Evolutionary conservation across 2,329 filamentous ascomycete genomes (phyloP).

Genomic region (Dactylonectria macrodidyma): DNA sequence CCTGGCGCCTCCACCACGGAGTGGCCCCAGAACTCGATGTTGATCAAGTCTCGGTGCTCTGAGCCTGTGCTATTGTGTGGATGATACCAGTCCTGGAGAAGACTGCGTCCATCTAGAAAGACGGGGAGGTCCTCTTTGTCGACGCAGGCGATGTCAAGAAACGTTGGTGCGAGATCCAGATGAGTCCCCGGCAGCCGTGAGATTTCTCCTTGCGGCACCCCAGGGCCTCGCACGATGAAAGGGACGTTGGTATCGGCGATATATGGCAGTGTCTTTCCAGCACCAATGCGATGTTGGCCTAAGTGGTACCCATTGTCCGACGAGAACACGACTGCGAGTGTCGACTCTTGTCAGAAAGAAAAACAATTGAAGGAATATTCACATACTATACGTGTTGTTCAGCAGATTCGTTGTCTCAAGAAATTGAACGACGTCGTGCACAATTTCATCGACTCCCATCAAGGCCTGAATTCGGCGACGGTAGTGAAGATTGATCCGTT

Average conservation of each 20-base stretch:
- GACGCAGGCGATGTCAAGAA: constrained; percentile 58
- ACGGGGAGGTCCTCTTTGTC: constrained; percentile 39
- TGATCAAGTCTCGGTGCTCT: constrained; percentile 47
- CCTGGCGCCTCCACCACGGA: constrained; percentile 46
- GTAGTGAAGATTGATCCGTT: constrained; percentile 51
- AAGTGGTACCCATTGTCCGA: constrained; percentile 69
- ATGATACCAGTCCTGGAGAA: constrained; percentile 27
- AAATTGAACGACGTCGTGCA: constrained; percentile 54
- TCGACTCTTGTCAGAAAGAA: constrained; percentile 54
- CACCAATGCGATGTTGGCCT: constrained; percentile 64
- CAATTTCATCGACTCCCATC: constrained; percentile 60
- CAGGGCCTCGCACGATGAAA: constrained; percentile 64
- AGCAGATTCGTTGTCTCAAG: constrained; percentile 50
- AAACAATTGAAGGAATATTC: too few relatives aligned
- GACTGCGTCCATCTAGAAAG: constrained; percentile 47
- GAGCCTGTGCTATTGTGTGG: constrained; percentile 38
- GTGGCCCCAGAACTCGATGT: constrained; percentile 67
- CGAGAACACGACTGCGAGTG: constrained; percentile 61
- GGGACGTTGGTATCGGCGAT: constrained; percentile 68
- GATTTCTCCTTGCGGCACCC: constrained; percentile 55
- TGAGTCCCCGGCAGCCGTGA: constrained; percentile 63
- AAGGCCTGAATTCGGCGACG: constrained; percentile 57
- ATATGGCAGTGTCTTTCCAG: constrained; percentile 66
- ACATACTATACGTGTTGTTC: constrained; percentile 58
- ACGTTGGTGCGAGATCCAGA: constrained; percentile 69